Conservation (phyloP, 2,329 filamentous ascomycete species). For the Aureobasidium sp. region DNA sequence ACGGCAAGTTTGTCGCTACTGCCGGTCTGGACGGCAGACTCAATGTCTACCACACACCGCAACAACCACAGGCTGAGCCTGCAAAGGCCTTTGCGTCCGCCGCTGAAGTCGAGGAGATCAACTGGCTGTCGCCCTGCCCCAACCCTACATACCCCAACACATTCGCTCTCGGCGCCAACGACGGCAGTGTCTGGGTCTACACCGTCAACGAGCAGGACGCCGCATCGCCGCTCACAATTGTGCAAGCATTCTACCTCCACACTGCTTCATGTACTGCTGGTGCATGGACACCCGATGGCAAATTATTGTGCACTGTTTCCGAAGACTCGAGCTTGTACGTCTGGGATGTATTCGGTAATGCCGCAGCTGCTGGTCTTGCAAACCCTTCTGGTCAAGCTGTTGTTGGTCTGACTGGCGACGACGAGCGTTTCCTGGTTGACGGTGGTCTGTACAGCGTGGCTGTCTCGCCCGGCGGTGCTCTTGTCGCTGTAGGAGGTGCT, state of each 20-base stretch:
- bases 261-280: constrained; percentile 81
- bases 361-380: constrained; percentile 56
- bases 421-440: constrained; percentile 87
- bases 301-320: constrained; percentile 76
- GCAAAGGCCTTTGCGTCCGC: constrained; percentile 64
- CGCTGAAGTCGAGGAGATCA: constrained; percentile 90
- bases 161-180: constrained; percentile 77
- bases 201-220: constrained; percentile 64
- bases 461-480: constrained; percentile 68
- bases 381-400: constrained; percentile 53
- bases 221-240: constrained; percentile 62
- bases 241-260: constrained; percentile 90
- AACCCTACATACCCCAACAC: constrained; percentile 66
- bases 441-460: constrained; percentile 87
- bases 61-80: constrained; percentile 2
- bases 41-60: constrained; percentile 43
- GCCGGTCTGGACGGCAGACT: constrained; percentile 82
- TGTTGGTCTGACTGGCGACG: constrained; percentile 67
- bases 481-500: constrained; percentile 81
- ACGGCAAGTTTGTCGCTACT: constrained; percentile 77
- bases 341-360: constrained; percentile 82
- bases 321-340: constrained; percentile 87
- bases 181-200: constrained; percentile 95
- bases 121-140: constrained; percentile 78
- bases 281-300: constrained; percentile 82